These are phyloP conservation scores for Alternaria sp. DNA, from an alignment of 2,329 filamentous ascomycete species.

Conservation along the genomic window DNA sequence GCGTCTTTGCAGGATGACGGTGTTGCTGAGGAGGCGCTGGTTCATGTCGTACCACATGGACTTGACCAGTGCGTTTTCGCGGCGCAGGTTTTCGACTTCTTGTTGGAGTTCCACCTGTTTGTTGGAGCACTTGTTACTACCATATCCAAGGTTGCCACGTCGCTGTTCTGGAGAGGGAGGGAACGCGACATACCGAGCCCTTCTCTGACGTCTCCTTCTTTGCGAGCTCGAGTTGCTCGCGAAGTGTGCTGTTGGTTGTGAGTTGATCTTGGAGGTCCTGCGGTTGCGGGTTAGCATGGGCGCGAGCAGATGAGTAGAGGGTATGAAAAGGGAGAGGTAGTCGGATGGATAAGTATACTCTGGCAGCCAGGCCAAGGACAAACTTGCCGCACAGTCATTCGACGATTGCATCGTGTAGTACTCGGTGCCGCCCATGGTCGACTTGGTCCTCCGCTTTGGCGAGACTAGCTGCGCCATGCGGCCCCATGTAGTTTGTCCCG, in stretches of 20 bases:
- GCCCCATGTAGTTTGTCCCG: constrained; percentile 34
- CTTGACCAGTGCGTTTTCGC: constrained; percentile 78
- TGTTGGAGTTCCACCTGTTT: constrained; percentile 41
- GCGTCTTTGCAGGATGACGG: constrained; percentile 76
- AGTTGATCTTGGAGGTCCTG: constrained; percentile 44
- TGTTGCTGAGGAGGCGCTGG: constrained; percentile 79
- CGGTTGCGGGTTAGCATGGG: constrained; percentile 16
- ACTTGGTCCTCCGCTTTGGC: constrained; percentile 23
- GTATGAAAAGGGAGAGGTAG: not conserved
- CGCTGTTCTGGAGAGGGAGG: not conserved
- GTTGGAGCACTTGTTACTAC: not conserved
- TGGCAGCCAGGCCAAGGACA: constrained; percentile 34
- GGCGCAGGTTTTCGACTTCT: constrained; percentile 71
- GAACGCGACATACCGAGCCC: constrained; percentile 40
- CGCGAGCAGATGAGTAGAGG: not conserved
- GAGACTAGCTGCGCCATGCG: constrained; percentile 30
- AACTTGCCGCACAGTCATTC: constrained; percentile 39
- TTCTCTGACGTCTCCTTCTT: constrained; percentile 45
- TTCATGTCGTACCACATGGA: constrained; percentile 89
- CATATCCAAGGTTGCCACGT: constrained; percentile 1
- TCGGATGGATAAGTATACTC: constrained; percentile 33
- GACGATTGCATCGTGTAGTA: constrained; percentile 17
- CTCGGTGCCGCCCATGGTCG: constrained; percentile 24
- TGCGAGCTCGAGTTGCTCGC: constrained; percentile 40
- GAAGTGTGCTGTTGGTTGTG: constrained; percentile 29